Evolutionary conservation across 2,329 filamentous ascomycete genomes (phyloP).

Genomic region (Pseudogymnoascus sp.): DNA sequence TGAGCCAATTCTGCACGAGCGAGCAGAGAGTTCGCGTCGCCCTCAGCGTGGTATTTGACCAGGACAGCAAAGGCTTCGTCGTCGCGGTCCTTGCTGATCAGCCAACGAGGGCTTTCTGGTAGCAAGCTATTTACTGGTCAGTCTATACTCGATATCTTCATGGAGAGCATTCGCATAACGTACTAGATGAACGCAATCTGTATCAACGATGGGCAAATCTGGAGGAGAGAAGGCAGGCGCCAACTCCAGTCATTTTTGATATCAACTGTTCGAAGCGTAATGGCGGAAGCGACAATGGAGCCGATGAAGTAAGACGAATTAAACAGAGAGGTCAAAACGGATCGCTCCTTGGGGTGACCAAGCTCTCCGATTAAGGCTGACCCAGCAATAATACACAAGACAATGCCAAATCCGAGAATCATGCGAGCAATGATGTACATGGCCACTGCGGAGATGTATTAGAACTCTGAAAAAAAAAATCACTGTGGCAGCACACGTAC

Average conservation of each 20-base stretch:
- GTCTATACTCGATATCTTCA: not conserved
- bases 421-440: conserved; percentile 48
- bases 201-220: conserved; percentile 23
- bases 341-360: conserved; percentile 46
- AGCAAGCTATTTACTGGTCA: conserved; percentile 47
- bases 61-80: conserved; percentile 55
- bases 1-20: conserved; percentile 34
- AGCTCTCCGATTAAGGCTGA: conserved; percentile 49
- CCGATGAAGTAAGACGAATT: conserved; percentile 46
- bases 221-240: conserved; percentile 36
- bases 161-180: not conserved
- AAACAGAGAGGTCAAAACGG: conserved; percentile 46
- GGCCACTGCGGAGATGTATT: conserved; percentile 28
- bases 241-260: conserved; percentile 36
- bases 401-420: conserved; percentile 45
- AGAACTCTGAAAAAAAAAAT: conserved; percentile 4
- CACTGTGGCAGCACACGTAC: not conserved
- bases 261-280: conserved; percentile 37
- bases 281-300: conserved; percentile 36
- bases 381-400: conserved; percentile 43
- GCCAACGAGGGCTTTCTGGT: conserved; percentile 89
- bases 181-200: not conserved
- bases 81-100: conserved; percentile 89
- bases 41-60: conserved; percentile 34
- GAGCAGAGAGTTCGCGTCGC: conserved; percentile 30